phyloP scores from a whole-genome alignment of 75 land plant genomes.

The Cupressus sempervirens region DNA sequence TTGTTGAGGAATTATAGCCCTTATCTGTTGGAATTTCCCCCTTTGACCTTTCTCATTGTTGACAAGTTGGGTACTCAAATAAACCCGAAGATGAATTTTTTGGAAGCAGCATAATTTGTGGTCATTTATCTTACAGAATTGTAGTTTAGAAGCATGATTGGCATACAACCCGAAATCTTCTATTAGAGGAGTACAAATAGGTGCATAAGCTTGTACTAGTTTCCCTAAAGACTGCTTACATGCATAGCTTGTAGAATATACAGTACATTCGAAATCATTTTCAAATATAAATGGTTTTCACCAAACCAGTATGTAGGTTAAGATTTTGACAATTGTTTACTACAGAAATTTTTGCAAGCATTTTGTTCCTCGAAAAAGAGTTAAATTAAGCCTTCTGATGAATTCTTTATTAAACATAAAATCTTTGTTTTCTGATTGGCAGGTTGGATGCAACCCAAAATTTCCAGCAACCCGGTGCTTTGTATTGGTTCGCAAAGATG shows the following conservation, averaged over 20 bases:
- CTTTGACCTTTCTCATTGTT: no score
- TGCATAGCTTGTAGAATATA: not conserved
- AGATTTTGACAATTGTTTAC: not conserved
- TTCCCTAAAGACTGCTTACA: not conserved
- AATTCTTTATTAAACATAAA: not conserved
- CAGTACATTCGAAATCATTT: not conserved
- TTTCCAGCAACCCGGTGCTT: conserved; percentile 21
- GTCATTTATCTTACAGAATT: not conserved
- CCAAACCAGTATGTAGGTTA: not conserved
- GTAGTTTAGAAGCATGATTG: not conserved
- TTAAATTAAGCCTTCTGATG: not conserved
- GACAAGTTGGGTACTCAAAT: no score
- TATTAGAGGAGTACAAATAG: not conserved
- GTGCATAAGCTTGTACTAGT: not conserved
- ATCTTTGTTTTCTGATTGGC: not conserved
- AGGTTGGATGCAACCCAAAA: conserved; percentile 1
- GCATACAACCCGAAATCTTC: not conserved
- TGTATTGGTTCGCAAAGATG: conserved; percentile 28
- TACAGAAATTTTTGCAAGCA: not conserved
- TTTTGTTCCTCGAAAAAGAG: not conserved
- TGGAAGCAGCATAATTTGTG: not conserved
- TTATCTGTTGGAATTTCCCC: no score
- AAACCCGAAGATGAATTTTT: no score
- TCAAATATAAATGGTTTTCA: not conserved
- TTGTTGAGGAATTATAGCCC: no score